Conservation (phyloP, 495 filamentous ascomycete species). For the Podospora sp. region DNA sequence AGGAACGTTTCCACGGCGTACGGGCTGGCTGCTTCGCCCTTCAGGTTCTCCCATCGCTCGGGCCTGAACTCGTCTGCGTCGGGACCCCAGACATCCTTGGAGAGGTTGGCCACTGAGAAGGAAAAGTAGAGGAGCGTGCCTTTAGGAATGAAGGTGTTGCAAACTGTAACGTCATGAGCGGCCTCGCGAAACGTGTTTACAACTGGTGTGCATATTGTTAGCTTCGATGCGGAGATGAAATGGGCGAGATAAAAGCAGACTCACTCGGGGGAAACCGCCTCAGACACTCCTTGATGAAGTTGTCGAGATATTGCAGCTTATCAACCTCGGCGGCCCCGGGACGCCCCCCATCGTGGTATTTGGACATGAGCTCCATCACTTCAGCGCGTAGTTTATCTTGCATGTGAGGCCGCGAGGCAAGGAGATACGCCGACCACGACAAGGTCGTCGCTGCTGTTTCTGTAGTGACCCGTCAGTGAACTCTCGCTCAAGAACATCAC, state of each 20-base stretch:
- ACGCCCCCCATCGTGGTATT: no score
- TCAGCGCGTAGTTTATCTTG: no score
- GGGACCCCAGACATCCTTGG: constrained; percentile 72
- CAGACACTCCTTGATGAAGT: constrained; percentile 81
- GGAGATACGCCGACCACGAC: no score
- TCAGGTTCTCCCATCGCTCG: constrained; percentile 64
- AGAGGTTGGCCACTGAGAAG: constrained; percentile 80
- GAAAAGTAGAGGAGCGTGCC: constrained; percentile 76
- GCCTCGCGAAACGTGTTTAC: no score
- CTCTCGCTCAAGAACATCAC: no score
- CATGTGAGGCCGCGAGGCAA: no score
- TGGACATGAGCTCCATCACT: no score
- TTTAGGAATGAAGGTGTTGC: constrained; percentile 64
- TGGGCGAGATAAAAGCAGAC: constrained; percentile 75
- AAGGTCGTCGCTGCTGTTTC: no score
- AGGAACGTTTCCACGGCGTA: constrained; percentile 28
- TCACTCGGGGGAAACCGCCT: constrained; percentile 83
- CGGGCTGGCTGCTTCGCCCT: constrained; percentile 23
- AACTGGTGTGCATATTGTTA: no score
- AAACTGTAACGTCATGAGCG: constrained; percentile 24
- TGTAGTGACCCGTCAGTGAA: no score
- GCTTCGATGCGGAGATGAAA: constrained; percentile 30
- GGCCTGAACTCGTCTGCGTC: constrained; percentile 76
- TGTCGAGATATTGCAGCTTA: constrained; percentile 72
- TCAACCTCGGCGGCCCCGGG: constrained; percentile 45